Evolutionary conservation across 2,329 filamentous ascomycete genomes (phyloP), one percentile per base, ranked within the genome.

Genomic region (Westerdykella aurantiaca): DNA sequence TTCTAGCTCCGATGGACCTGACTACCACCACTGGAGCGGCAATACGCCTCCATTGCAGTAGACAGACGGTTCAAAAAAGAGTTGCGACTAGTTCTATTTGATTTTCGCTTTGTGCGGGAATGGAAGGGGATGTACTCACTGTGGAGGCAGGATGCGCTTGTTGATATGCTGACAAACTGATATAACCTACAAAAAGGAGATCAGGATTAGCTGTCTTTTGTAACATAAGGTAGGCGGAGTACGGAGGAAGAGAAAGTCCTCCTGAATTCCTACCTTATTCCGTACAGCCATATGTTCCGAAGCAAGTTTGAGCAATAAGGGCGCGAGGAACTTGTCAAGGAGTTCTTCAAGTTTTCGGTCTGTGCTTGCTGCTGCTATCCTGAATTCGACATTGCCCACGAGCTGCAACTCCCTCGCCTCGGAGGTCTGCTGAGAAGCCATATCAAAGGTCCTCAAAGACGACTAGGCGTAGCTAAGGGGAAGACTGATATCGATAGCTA

Each of bases 381-480:
- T 80, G 61, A 93, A 81, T 66, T 94, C 89, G 37, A 95, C 85
- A 62, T 87, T 91, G 58, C 86, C 86, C 41, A 95, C 80, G 49
- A 96, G 79, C 52, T 82, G 80, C 53, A 95, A 76, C 76, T 95
- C 89, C 49, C 83, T 81, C 67, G 85, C 76, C 68, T 86, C 82
- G 16, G 60, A 52, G 14, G 47, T 53, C 35, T 55, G 52, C 34
- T 56, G 46, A 39, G 64, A 58, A 38, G 64, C 58, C 64, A 67
- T 67, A 46, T 39, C 51, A 52, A 43, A 45, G 39, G 39, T 34
- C 11, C 25, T 29, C 11, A 12, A 29, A 12, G 18, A 21, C 6
- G 18, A 21, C 18, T 21, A 21, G 18, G 18, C 18, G 18, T 21
- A 21, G 18, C 18, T 21, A 3, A 21, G 7, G 25, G 10, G 25